Percentiles rank a stretch among this genome's conserved stretches.
Conservation (phyloP, 176 grass and related monocot genomes). For the Zea mays region DNA sequence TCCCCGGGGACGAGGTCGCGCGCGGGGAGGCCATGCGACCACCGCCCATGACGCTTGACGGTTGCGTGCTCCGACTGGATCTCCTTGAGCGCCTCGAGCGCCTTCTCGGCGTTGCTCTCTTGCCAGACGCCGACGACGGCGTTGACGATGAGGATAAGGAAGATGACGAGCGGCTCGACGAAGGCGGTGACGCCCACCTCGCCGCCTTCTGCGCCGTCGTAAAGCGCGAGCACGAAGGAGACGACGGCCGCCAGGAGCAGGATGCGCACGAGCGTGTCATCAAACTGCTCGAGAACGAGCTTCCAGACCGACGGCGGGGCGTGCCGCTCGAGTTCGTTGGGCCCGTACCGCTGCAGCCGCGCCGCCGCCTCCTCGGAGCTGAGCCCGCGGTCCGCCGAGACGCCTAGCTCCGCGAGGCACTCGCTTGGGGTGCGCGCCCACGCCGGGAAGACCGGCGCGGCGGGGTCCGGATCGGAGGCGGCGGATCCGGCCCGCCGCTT, state of each 20-base stretch:
- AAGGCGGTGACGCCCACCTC: conserved; percentile 74
- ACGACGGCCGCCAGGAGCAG: conserved; percentile 84
- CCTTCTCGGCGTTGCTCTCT: conserved; percentile 97
- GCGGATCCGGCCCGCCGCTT: conserved; percentile 52
- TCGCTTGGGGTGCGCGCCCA: conserved; percentile 74
- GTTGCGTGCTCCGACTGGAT: conserved; percentile 98
- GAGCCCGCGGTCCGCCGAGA: conserved; percentile 64
- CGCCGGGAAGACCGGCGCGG: conserved; percentile 50
- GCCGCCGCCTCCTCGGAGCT: conserved; percentile 59
- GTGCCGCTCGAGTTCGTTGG: conserved; percentile 93
- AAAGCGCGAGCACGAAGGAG: conserved; percentile 84
- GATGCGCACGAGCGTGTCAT: conserved; percentile 93
- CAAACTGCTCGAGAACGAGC: conserved; percentile 92
- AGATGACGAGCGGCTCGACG: conserved; percentile 93
- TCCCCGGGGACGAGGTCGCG: conserved; percentile 84
- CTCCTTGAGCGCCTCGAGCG: conserved; percentile 96
- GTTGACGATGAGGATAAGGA: conserved; percentile 96
- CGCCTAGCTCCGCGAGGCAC: conserved; percentile 76
- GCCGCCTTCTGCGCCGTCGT: conserved; percentile 73
- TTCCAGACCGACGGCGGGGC: conserved; percentile 74
- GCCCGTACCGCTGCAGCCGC: conserved; percentile 56
- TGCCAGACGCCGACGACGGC: conserved; percentile 99
- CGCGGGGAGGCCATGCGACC: conserved; percentile 63
- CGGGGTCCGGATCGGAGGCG: conserved; percentile 25
- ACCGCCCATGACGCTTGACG: conserved; percentile 70